Evolutionary conservation across 2,329 filamentous ascomycete genomes (phyloP).

Genomic region (Amylocarpus encephaloides): DNA sequence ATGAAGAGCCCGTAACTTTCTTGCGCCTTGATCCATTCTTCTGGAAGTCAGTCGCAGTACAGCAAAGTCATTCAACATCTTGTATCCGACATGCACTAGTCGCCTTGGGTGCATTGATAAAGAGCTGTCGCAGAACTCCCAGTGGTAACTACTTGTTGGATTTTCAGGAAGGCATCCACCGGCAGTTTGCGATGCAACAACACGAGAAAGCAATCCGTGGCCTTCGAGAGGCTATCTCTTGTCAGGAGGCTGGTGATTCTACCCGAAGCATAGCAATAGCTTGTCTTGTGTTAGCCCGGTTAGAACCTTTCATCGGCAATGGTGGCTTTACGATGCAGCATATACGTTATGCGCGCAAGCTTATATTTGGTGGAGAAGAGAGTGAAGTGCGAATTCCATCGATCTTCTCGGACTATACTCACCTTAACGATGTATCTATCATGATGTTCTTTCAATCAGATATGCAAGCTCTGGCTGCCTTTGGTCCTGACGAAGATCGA

Average conservation of each 20-base stretch:
- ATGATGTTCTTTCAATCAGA: constrained; percentile 55
- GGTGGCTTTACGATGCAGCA: constrained; percentile 54
- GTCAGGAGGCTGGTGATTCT: constrained; percentile 1
- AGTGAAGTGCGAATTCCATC: constrained; percentile 2
- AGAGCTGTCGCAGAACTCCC: constrained; percentile 10
- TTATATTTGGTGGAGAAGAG: constrained; percentile 6
- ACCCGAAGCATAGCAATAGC: constrained; percentile 17
- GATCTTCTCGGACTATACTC: constrained; percentile 29
- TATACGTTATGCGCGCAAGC: constrained; percentile 35
- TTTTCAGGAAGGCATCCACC: constrained; percentile 16
- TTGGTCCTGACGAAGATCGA: constrained; percentile 45
- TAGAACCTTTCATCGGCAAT: constrained; percentile 27
- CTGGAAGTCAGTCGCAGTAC: constrained; percentile 20
- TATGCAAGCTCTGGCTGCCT: constrained; percentile 35
- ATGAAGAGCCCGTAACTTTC: constrained; percentile 15
- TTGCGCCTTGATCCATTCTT: constrained; percentile 45
- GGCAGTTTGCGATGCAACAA: constrained; percentile 24
- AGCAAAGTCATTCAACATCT: constrained; percentile 13
- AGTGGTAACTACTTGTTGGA: constrained; percentile 14
- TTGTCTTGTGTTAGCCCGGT: constrained; percentile 21
- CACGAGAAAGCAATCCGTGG: constrained; percentile 24
- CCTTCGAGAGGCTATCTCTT: constrained; percentile 18
- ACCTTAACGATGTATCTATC: constrained; percentile 47
- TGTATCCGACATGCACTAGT: constrained; percentile 26
- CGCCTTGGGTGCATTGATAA: constrained; percentile 22